These are phyloP conservation scores for Kodamaea laetipori DNA, from an alignment of 805 yeast species.

Conservation along the genomic window DNA sequence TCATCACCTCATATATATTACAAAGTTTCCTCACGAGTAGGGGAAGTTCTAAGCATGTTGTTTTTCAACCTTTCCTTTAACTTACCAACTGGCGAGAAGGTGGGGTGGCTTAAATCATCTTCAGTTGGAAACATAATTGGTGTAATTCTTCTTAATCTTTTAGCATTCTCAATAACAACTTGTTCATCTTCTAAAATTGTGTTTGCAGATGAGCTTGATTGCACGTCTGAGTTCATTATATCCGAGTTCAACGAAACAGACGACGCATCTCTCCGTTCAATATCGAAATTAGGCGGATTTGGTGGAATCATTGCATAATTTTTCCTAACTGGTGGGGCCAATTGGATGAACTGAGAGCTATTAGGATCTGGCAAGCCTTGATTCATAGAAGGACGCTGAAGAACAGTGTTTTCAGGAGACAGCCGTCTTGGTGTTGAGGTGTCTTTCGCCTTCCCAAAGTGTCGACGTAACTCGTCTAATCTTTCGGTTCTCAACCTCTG, in stretches of 20 bases:
- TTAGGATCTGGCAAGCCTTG: slow-evolving; percentile 7
- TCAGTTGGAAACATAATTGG: slow-evolving; percentile 41
- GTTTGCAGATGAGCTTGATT: slow-evolving; percentile 6
- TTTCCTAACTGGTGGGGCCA: slow-evolving; percentile 8
- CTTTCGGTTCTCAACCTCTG: slow-evolving; percentile 35
- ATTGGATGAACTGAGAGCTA: slow-evolving; percentile 9
- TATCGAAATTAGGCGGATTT: slow-evolving; percentile 24
- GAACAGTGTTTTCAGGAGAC: not conserved
- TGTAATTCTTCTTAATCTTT: slow-evolving; percentile 33
- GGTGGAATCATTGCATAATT: slow-evolving; percentile 20
- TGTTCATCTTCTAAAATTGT: slow-evolving; percentile 18
- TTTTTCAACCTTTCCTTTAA: slow-evolving; percentile 26
- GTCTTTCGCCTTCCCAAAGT: slow-evolving; percentile 30
- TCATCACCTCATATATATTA: too few species aligned
- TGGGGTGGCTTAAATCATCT: slow-evolving; percentile 26
- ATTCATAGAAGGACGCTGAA: not conserved
- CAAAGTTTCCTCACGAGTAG: slow-evolving; percentile 1
- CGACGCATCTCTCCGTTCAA: slow-evolving; percentile 1
- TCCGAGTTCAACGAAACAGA: slow-evolving; percentile 1
- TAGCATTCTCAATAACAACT: slow-evolving; percentile 35
- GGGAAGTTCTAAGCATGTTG: slow-evolving; percentile 5
- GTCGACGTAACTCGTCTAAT: slow-evolving; percentile 36
- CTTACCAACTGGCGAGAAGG: slow-evolving; percentile 33
- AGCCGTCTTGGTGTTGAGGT: slow-evolving; percentile 15
- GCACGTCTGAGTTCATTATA: not conserved